A percentile compares a stretch with the other conserved stretches of the same genome.
phyloP scores from a whole-genome alignment of 139 green algal species.

The Protoeuglena noctilucae region DNA sequence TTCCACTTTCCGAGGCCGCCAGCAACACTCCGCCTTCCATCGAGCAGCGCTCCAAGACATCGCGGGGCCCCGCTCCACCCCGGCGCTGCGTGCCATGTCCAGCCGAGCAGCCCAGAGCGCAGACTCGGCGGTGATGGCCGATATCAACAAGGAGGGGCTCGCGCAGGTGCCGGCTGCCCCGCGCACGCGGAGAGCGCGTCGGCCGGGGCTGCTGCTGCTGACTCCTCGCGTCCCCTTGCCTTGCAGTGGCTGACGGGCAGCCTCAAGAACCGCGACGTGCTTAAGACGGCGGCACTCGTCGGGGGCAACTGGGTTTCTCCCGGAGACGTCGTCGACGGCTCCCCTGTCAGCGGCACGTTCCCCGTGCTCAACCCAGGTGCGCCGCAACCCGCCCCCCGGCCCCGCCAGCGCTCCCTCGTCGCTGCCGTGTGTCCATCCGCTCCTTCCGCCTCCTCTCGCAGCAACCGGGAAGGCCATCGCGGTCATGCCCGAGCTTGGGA shows the following conservation, averaged over 20 bases:
- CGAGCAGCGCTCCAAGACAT: too few species aligned
- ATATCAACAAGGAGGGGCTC: too few species aligned
- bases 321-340: constrained; percentile 18
- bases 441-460: constrained; percentile 22
- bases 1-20: too few species aligned
- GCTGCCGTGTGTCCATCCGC: neutral
- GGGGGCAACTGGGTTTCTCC: constrained; percentile 32
- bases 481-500: constrained; percentile 30
- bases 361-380: neutral
- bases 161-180: too few species aligned
- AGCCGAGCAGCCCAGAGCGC: too few species aligned
- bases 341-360: neutral
- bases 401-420: neutral
- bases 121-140: too few species aligned
- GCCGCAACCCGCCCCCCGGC: neutral
- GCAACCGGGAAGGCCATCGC: constrained; percentile 50
- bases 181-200: too few species aligned
- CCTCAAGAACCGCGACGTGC: constrained; percentile 28
- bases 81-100: too few species aligned
- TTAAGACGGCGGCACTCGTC: constrained; percentile 28
- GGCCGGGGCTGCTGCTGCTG: too few species aligned
- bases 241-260: constrained; percentile 13
- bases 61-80: too few species aligned
- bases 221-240: too few species aligned
- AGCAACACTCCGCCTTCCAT: too few species aligned